Conservation (phyloP, 192 early-diverging fungal species). For the Dimargaris cristalligena region DNA sequence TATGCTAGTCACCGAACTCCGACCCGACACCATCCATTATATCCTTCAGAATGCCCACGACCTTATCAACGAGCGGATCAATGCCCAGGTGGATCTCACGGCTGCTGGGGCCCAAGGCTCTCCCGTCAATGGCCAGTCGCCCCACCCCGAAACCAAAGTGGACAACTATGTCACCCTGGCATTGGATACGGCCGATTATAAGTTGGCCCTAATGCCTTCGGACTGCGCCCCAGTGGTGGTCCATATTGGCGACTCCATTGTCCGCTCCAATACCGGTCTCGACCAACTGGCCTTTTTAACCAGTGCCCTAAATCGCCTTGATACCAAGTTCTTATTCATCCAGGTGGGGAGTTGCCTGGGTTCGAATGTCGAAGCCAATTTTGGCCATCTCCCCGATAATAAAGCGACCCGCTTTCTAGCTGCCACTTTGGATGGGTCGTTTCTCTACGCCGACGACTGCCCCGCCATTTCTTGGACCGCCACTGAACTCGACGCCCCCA, state of each 20-base stretch:
- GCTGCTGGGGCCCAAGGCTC: too few species aligned
- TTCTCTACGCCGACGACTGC: conserved; percentile 53
- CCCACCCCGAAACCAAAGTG: neutral
- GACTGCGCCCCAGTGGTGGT: conserved; percentile 34
- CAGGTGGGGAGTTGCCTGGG: conserved; percentile 51
- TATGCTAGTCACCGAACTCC: neutral
- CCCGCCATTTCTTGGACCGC: conserved; percentile 15
- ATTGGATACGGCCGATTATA: conserved; percentile 30
- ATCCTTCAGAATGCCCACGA: conserved; percentile 7
- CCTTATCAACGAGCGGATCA: neutral
- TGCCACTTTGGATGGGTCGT: conserved; percentile 43
- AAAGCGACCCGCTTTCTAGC: conserved; percentile 55
- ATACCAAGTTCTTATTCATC: conserved; percentile 47
- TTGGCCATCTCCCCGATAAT: conserved; percentile 61
- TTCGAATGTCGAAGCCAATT: conserved; percentile 46
- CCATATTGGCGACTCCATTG: conserved; percentile 54
- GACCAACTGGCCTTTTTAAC: conserved; percentile 31
- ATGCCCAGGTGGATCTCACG: neutral
- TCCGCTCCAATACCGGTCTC: conserved; percentile 49
- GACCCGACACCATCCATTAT: conserved; percentile 9
- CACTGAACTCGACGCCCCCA: neutral
- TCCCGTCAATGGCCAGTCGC: too few species aligned
- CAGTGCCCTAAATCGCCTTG: conserved; percentile 30
- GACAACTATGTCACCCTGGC: neutral
- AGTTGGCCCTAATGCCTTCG: conserved; percentile 27